Percentiles rank a stretch among this genome's conserved stretches.
Evolutionary conservation across 2,329 filamentous ascomycete species (phyloP).

Genomic region (Cordyceps cicadae): DNA sequence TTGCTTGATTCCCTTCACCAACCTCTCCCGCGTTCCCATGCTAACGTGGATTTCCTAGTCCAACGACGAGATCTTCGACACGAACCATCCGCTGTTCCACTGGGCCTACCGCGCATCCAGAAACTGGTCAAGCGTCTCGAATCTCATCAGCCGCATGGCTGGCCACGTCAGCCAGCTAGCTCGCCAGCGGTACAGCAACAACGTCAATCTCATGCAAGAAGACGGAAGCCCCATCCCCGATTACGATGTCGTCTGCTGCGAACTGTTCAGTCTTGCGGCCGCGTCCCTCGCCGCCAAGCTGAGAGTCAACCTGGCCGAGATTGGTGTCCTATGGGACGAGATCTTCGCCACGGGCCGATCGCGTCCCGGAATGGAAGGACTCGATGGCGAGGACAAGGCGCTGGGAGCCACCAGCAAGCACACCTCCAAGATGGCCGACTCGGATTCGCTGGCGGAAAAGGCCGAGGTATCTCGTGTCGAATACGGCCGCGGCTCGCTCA

Average conservation of each 20-base stretch:
- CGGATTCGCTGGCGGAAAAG: conserved; percentile 34
- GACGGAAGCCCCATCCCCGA: conserved; percentile 53
- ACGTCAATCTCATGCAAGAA: conserved; percentile 41
- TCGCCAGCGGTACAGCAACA: conserved; percentile 25
- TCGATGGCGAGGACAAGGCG: background rate
- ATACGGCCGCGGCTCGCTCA: conserved; percentile 65
- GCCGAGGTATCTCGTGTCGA: conserved; percentile 24
- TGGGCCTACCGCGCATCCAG: conserved; percentile 79
- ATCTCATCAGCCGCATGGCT: conserved; percentile 64
- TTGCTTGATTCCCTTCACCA: background rate
- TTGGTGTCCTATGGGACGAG: conserved; percentile 68
- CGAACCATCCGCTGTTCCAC: conserved; percentile 70
- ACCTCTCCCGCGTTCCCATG: background rate
- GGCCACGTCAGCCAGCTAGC: conserved; percentile 54
- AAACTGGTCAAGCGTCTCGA: conserved; percentile 63
- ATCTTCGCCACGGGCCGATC: conserved; percentile 57
- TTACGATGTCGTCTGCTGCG: conserved; percentile 70
- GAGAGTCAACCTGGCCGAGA: conserved; percentile 50
- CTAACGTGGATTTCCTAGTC: conserved; percentile 16
- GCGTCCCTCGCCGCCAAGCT: conserved; percentile 62
- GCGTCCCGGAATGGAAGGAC: background rate
- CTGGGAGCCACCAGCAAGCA: conserved; percentile 10
- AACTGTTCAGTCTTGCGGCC: conserved; percentile 75
- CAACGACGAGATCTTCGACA: conserved; percentile 65
- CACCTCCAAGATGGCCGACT: conserved; percentile 1